phyloP scores from a whole-genome alignment of 2,329 filamentous ascomycete species.

The Microcyclospora tardicrescens region DNA sequence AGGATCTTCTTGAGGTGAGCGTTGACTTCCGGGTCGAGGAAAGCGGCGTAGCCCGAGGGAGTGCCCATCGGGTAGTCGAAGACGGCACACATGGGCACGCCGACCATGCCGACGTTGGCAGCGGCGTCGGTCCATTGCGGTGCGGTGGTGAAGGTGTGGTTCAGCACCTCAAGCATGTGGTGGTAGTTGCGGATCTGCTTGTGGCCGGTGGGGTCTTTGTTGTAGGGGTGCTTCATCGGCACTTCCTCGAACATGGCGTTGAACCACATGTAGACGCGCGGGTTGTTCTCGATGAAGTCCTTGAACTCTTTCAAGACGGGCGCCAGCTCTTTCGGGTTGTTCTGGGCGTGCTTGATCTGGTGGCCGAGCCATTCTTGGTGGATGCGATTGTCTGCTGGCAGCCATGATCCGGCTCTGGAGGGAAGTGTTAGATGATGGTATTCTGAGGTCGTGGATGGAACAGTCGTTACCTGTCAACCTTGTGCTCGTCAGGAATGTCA shows the following conservation, averaged over 20 bases:
- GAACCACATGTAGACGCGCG: conserved; percentile 54
- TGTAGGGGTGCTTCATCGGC: conserved; percentile 47
- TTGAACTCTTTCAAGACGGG: conserved; percentile 54
- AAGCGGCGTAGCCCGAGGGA: conserved; percentile 40
- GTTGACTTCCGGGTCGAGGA: conserved; percentile 42
- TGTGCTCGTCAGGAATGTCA: conserved; percentile 38
- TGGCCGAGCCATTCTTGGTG: conserved; percentile 51
- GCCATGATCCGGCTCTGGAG: conserved; percentile 44
- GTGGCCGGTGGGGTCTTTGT: conserved; percentile 47
- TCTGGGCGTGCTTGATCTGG: conserved; percentile 43
- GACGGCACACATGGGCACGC: conserved; percentile 44
- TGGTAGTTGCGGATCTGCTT: conserved; percentile 52
- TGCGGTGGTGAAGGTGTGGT: conserved; percentile 37
- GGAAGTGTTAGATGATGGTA: too few relatives aligned
- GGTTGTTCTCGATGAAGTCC: conserved; percentile 49
- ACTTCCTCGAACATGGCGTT: conserved; percentile 52
- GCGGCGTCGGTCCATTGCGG: conserved; percentile 30
- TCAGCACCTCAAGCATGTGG: conserved; percentile 54
- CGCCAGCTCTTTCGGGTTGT: conserved; percentile 37
- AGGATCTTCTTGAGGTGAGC: conserved; percentile 39
- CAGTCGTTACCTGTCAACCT: conserved; percentile 30
- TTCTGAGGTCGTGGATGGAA: too few relatives aligned
- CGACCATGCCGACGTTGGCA: conserved; percentile 34
- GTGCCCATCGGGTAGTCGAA: conserved; percentile 49
- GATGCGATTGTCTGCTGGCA: conserved; percentile 49